Base-by-base conservation (phyloP, 2,329 filamentous ascomycete genomes). In the Sphaerostilbella broomeana region DNA sequence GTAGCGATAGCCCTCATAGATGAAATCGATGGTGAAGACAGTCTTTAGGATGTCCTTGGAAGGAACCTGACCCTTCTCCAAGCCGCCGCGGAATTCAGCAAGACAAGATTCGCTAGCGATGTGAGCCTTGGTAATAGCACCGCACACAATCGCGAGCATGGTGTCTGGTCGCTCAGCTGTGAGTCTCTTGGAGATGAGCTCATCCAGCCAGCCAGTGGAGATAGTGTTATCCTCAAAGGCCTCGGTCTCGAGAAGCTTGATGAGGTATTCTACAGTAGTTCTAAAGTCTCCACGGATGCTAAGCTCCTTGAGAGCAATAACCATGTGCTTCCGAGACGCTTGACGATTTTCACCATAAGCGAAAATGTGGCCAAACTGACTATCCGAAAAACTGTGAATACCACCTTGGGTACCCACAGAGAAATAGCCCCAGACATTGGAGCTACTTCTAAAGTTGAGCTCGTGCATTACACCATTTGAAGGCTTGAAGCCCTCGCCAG, bases 391-490 rank as follows among this genome's bases (percentile, higher is more conserved):
- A 65, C 87, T 95, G 78, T 98, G 92, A 51, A 98, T 98, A 65
- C 89, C 89, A 69, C 89, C 90, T 40, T 88, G 83, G 8, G 89
- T 92, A 70, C 89, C 86, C 63, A 98, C 92, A 38, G 92, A 98
- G 79, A 98, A 98, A 69, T 98, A 98, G 75, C 92, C 92, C 92
- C 92, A 98, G 41, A 97, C 92, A 53, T 98, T 98, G 48, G 92
- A 97, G 63, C 88, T 95, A 71, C 85, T 94, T 60, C 92, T 80
- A 79, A 98, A 98, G 75, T 98, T 98, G 58, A 98, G 73, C 60
- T 98, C 92, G 70, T 97, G 92, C 79, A 98, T 94, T 38, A 90
- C 94, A 79, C 92, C 92, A 57, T 90, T 94, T 31, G 92, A 98
- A 43, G 92, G 92, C 77, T 98, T 98, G 80, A 98, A 98, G 38